A percentile compares a stretch with the other conserved stretches of the same genome.
Evolutionary conservation across 2,329 filamentous ascomycete species (phyloP).

Genomic region (Pseudodiploospora longispora): DNA sequence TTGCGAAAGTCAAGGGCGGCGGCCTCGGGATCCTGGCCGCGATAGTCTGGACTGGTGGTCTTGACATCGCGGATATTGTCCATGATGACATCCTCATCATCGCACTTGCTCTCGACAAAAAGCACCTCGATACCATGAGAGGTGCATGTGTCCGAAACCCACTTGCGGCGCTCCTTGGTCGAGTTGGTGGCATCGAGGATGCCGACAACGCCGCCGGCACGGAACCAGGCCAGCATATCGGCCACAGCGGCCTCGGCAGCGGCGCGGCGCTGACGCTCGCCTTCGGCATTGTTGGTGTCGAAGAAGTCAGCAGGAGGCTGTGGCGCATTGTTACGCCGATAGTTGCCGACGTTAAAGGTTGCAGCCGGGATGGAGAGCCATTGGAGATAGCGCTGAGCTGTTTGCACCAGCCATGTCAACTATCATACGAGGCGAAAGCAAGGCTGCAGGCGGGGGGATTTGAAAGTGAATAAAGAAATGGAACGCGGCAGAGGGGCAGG

Average conservation of each 20-base stretch:
- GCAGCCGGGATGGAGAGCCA: slow-evolving; percentile 93
- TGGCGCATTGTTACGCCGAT: slow-evolving; percentile 81
- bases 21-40: slow-evolving; percentile 84
- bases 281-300: slow-evolving; percentile 80
- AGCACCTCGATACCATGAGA: slow-evolving; percentile 77
- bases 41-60: slow-evolving; percentile 90
- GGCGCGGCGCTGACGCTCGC: slow-evolving; percentile 77
- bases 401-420: not conserved
- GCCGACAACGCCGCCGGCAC: slow-evolving; percentile 71
- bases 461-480: not conserved
- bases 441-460: not conserved
- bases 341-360: slow-evolving; percentile 96
- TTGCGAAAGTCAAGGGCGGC: slow-evolving; percentile 89
- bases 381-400: slow-evolving; percentile 86
- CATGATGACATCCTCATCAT: slow-evolving; percentile 94
- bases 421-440: too few species aligned
- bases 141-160: slow-evolving; percentile 77
- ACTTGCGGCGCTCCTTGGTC: slow-evolving; percentile 79
- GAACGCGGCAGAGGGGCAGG: not conserved
- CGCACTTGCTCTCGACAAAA: slow-evolving; percentile 95
- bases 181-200: slow-evolving; percentile 97
- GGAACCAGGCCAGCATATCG: slow-evolving; percentile 95
- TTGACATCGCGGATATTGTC: slow-evolving; percentile 97
- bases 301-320: slow-evolving; percentile 94
- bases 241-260: slow-evolving; percentile 86